These are phyloP conservation scores for Diplodia sapinea DNA, from an alignment of 2,329 filamentous ascomycete species.

Conservation along the genomic window DNA sequence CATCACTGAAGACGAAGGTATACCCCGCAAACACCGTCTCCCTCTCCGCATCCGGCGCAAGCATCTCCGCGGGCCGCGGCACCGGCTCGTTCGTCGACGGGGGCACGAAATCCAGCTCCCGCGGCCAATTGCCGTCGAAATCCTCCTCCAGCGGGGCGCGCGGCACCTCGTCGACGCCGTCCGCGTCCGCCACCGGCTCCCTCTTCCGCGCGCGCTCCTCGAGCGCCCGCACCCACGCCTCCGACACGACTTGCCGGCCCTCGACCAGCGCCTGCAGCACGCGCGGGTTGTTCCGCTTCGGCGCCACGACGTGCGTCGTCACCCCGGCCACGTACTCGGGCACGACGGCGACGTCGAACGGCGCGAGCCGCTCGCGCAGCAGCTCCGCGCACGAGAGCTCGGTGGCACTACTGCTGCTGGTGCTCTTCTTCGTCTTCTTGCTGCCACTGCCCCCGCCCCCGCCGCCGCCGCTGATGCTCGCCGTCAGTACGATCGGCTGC, in stretches of 20 bases:
- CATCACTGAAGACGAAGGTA: constrained; percentile 85
- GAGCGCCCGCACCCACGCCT: constrained; percentile 75
- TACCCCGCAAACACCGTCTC: constrained; percentile 81
- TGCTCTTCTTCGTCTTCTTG: background rate
- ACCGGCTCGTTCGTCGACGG: constrained; percentile 76
- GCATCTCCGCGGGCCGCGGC: constrained; percentile 69
- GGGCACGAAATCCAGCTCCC: constrained; percentile 73
- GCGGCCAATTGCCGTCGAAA: constrained; percentile 80
- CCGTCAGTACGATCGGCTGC: constrained; percentile 1
- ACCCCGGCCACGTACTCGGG: constrained; percentile 70
- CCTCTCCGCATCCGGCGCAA: constrained; percentile 71
- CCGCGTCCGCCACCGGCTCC: constrained; percentile 68
- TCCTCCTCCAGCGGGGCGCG: constrained; percentile 75
- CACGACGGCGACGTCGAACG: constrained; percentile 86
- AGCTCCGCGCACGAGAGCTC: constrained; percentile 51
- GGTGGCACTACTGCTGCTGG: background rate
- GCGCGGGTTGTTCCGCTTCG: constrained; percentile 87
- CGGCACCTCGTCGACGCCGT: constrained; percentile 59
- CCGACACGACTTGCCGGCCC: constrained; percentile 76
- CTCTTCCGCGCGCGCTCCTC: constrained; percentile 55
- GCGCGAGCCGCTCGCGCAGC: constrained; percentile 72
- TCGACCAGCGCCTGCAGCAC: constrained; percentile 86
- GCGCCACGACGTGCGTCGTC: constrained; percentile 88
- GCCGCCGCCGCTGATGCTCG: background rate
- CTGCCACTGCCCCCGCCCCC: background rate